Percentiles rank a stretch among this genome's conserved stretches.
These are phyloP conservation scores for Apiospora saccharicola DNA, from an alignment of 2,329 filamentous ascomycete species.

Conservation along the genomic window DNA sequence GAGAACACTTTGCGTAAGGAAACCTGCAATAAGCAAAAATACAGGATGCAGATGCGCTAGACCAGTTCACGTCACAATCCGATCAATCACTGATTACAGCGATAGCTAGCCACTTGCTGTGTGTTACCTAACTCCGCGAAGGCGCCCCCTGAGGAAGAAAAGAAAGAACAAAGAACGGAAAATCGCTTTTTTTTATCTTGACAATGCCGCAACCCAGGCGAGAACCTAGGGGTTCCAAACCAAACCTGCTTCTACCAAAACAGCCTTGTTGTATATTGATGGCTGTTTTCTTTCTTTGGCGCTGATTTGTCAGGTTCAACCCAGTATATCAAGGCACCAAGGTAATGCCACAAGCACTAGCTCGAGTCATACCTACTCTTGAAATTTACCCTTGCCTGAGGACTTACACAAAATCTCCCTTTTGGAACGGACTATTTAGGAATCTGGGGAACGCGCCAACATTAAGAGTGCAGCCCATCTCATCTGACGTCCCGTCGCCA, in stretches of 20 bases:
- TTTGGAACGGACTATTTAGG: neutral
- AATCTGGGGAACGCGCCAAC: neutral
- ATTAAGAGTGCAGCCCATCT: neutral
- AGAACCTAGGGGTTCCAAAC: neutral
- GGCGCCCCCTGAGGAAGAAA: slow-evolving; percentile 1
- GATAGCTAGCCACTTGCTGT: neutral
- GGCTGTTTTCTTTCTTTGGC: neutral
- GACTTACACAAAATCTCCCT: neutral
- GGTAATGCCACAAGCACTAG: neutral
- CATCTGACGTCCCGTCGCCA: neutral
- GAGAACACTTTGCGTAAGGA: neutral
- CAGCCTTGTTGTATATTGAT: neutral
- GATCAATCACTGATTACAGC: neutral
- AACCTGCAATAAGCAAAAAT: neutral
- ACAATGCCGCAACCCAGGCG: slow-evolving; percentile 1
- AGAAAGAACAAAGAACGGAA: neutral
- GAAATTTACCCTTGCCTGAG: neutral
- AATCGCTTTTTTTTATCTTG: neutral
- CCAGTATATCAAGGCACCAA: neutral
- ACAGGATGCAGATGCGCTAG: neutral
- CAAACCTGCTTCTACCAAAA: neutral
- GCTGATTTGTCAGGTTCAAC: neutral
- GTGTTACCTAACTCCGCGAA: neutral
- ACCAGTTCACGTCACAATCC: neutral
- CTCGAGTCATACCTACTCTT: neutral